Conservation (phyloP, 2,329 filamentous ascomycete species). For the Calonectria hongkongensis region DNA sequence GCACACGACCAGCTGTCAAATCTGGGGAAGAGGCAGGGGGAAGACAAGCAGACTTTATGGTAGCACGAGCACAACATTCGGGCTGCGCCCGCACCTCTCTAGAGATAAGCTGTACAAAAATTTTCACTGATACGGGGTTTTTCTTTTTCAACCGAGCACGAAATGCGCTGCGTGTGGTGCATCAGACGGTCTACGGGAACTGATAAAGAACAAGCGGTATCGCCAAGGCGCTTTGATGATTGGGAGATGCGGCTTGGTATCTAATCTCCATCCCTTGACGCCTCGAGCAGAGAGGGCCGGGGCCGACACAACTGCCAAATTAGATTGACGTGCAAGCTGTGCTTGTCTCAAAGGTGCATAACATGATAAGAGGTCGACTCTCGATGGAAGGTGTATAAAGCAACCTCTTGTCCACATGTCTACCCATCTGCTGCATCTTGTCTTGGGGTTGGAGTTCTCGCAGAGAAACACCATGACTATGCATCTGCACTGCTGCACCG, state of each 20-base stretch:
- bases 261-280: conserved; percentile 52
- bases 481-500: not conserved
- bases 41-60: conserved; percentile 48
- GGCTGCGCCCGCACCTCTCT: conserved; percentile 42
- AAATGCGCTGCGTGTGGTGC: conserved; percentile 47
- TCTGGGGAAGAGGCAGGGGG: conserved; percentile 29
- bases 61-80: conserved; percentile 39
- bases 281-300: conserved; percentile 38
- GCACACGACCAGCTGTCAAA: conserved; percentile 13
- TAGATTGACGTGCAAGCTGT: conserved; percentile 39
- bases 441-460: not conserved
- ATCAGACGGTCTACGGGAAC: conserved; percentile 48
- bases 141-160: conserved; percentile 40
- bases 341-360: conserved; percentile 41
- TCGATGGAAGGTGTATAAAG: conserved; percentile 29
- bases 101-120: conserved; percentile 50
- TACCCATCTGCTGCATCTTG: conserved; percentile 4
- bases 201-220: conserved; percentile 48
- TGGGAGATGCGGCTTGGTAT: conserved; percentile 49
- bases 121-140: conserved; percentile 50
- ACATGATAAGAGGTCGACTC: conserved; percentile 32
- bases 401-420: conserved; percentile 1
- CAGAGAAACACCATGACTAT: not conserved
- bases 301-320: conserved; percentile 44
- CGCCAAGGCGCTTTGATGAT: conserved; percentile 48